Base-by-base conservation (phyloP, 2,329 filamentous ascomycete species). In the Ilyonectria robusta region DNA sequence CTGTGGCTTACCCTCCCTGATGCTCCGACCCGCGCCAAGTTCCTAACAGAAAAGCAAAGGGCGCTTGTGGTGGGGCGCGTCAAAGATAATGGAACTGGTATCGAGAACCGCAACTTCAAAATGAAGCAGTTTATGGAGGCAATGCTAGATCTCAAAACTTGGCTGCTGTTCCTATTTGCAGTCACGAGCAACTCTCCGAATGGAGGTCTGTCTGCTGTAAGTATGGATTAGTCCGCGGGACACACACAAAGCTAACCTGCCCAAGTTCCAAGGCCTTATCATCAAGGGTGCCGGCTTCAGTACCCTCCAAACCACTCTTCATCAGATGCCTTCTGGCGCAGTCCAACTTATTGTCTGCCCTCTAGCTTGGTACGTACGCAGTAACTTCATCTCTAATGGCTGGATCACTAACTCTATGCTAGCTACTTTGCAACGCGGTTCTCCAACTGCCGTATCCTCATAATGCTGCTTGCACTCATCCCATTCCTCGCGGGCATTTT, bases 131-230 rank as follows among this genome's bases (percentile, higher is more conserved):
- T 87, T 29, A 77, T 78, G 13, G 85, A 87, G 70, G 84, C 84
- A 0, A 71, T 84, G 1, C 54, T 76, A 4, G 88, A 91, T 69
- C 82, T 87, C 0, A 89, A 91, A 77, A 88, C 87, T 0, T 91
- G 88, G 87, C 81, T 90, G 17, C 72, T 90, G 6, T 88, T 89
- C 64, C 68, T 88, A 1, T 81, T 89, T 23, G 81, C 84, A 10
- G 65, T 89, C 1, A 76, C 84, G 1, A 85, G 82, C 9, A 84
- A 86, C 72, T 88, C 89, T 1, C 87, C 88, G 4, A 90, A 89
- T 60, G 87, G 87, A 19, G 87, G 88, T 0, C 26, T 73, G 1
- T 70, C 67, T 1, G 71, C 71, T 5, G 71, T 73, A 29, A 42
- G 71, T 53, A 2, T 15, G 1, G 8, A 8, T 1, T 0, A 9